Conservation (phyloP, 306 rosid genomes). For the Malus orientalis region DNA sequence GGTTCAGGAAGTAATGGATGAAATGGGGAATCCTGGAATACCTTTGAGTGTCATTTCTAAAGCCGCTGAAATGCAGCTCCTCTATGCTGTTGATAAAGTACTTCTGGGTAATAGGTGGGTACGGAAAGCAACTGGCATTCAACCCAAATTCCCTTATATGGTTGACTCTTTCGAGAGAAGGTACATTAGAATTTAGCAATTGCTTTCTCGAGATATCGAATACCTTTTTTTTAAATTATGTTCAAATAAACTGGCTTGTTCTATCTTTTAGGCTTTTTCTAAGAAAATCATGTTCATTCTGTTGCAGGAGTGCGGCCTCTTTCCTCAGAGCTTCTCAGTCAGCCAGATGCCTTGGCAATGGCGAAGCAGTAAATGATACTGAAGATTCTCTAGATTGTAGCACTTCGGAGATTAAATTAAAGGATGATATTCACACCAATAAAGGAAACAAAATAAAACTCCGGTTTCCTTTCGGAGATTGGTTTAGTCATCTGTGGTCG, state of each 20-base stretch:
- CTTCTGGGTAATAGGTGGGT: constrained; percentile 94
- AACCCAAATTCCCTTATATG: constrained; percentile 88
- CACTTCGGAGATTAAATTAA: constrained; percentile 27
- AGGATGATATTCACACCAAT: constrained; percentile 22
- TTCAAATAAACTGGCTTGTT: not conserved
- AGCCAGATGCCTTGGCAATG: constrained; percentile 24
- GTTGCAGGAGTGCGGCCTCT: constrained; percentile 81
- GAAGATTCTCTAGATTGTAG: constrained; percentile 23
- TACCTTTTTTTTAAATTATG: not conserved
- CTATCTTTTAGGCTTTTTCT: not conserved
- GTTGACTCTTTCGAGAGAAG: constrained; percentile 97
- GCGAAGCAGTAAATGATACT: constrained; percentile 24
- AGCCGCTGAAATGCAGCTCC: constrained; percentile 90
- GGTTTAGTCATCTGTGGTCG: constrained; percentile 38
- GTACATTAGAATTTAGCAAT: constrained; percentile 23
- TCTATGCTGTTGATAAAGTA: constrained; percentile 67
- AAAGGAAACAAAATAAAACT: constrained; percentile 22
- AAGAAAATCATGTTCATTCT: constrained; percentile 13
- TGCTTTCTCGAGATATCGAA: not conserved
- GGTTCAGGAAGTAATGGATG: constrained; percentile 95
- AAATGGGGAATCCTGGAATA: constrained; percentile 81
- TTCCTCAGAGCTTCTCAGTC: constrained; percentile 49
- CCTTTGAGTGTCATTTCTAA: constrained; percentile 88
- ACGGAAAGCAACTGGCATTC: constrained; percentile 89
- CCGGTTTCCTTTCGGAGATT: constrained; percentile 47